These are phyloP conservation scores for Nothophaeocryptopus gaeumannii DNA, from an alignment of 2,329 filamentous ascomycete species.

Conservation along the genomic window DNA sequence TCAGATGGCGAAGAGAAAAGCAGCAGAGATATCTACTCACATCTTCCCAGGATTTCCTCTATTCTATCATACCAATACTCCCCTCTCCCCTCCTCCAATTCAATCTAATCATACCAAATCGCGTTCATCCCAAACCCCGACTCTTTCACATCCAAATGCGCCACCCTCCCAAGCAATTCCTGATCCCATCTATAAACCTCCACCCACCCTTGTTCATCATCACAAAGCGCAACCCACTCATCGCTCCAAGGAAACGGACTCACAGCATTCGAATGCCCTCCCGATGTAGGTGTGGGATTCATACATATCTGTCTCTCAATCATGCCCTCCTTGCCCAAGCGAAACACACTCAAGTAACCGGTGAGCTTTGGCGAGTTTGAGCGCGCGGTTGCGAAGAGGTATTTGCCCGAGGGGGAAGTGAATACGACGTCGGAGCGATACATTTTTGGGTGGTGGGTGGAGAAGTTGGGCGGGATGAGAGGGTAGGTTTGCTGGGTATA, in stretches of 20 bases:
- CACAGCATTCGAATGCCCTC: constrained; percentile 86
- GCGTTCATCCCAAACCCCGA: constrained; percentile 95
- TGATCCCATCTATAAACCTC: constrained; percentile 87
- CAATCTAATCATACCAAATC: constrained; percentile 88
- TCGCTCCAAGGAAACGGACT: constrained; percentile 78
- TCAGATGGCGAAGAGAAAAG: no score
- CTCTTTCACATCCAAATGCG: constrained; percentile 72
- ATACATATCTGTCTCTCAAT: constrained; percentile 77
- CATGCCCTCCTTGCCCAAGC: constrained; percentile 61
- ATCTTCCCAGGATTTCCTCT: no score
- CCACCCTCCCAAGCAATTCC: constrained; percentile 75
- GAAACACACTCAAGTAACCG: constrained; percentile 80
- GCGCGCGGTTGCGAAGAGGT: constrained; percentile 82
- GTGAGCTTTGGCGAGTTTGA: constrained; percentile 72
- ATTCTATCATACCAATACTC: no score
- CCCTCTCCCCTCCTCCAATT: no score
- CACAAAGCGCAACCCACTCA: constrained; percentile 85
- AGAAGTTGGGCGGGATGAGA: constrained; percentile 71
- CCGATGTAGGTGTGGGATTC: constrained; percentile 81
- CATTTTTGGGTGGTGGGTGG: constrained; percentile 56
- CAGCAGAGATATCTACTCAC: no score
- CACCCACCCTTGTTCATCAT: constrained; percentile 82
- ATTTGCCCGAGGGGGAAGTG: constrained; percentile 64
- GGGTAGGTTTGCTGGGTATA: constrained; percentile 76
- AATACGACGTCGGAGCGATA: constrained; percentile 85